Evolutionary conservation across 108 stramenopile species (phyloP), one percentile per base, ranked within the genome.

Genomic region (Chaetoceros tenuissimus): DNA sequence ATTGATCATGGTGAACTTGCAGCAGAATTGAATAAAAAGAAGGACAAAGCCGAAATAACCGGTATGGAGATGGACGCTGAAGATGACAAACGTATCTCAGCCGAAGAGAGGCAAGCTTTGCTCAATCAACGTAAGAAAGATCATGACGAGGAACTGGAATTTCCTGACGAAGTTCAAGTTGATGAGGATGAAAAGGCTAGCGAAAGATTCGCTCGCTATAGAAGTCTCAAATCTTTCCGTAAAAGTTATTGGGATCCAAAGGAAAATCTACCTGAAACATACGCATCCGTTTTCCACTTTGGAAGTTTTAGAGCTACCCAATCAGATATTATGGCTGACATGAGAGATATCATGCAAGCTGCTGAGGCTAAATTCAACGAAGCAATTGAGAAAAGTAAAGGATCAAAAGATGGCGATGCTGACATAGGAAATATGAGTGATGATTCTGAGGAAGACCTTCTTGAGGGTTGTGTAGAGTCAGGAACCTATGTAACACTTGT

Each of bases 151-250:
- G 94, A 97, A 50, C 66, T 85, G 0, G 84, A 94, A 49, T 99
- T 99, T 58, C 98, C 98, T 1, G 99, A 99, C 63, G 97, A 99
- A 63, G 97, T 98, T 22, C 87, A 98, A 57, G 79, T 94, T 22
- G 78, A 86, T n/a, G 81, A 79, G 48, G 95, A 94, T 53, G 78
- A 72, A 3, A 64, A 84, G 1, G 97, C 97, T 24, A 64, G 85
- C 13, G 88, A 92, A 28, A 87, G 99, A 21, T 98, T 97, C 64
- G 97, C 94, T 13, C 69, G 96, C 48, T 99, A 97, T 78, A 89
- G 99, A 13, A 84, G 89, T 24, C 76, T 98, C 23, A 82, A 90
- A 74, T 87, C 82, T 53, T 96, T 98, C 65, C 86, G 92, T 20
- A 95, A 92, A 56, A 87, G 89, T 40, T 67, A 69, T 48, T 99